A percentile compares a stretch with the other conserved stretches of the same genome.
These are phyloP conservation scores for Coleophoma crateriformis DNA, from an alignment of 2,329 filamentous ascomycete genomes.

Conservation along the genomic window DNA sequence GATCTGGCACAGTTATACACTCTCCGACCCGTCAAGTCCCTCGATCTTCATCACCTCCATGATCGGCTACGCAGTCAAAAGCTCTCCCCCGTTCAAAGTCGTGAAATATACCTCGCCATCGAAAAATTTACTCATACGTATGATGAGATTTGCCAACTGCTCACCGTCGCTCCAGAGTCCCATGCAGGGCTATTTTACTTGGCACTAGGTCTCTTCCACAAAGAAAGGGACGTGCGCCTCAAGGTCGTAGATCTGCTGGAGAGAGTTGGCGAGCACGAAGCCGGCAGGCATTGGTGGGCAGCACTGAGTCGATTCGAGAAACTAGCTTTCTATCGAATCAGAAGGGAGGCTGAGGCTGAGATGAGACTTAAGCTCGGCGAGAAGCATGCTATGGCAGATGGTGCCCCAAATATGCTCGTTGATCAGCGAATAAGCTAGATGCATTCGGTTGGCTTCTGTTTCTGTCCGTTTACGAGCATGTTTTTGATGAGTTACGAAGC, in stretches of 20 bases:
- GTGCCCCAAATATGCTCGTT: slow-evolving; percentile 22
- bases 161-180: slow-evolving; percentile 77
- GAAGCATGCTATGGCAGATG: slow-evolving; percentile 6
- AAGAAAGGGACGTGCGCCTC: slow-evolving; percentile 71
- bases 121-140: slow-evolving; percentile 71
- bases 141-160: slow-evolving; percentile 77
- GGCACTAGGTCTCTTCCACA: slow-evolving; percentile 86
- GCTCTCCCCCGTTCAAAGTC: slow-evolving; percentile 68
- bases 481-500: no score
- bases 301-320: slow-evolving; percentile 83
- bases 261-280: slow-evolving; percentile 78
- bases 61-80: slow-evolving; percentile 83
- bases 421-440: slow-evolving; percentile 44
- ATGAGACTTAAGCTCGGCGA: slow-evolving; percentile 26
- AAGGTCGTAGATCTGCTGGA: slow-evolving; percentile 76
- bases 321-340: slow-evolving; percentile 75
- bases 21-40: slow-evolving; percentile 64
- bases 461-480: no score
- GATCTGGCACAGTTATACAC: slow-evolving; percentile 61
- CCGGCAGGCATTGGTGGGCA: slow-evolving; percentile 89
- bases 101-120: slow-evolving; percentile 80
- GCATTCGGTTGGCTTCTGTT: no score
- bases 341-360: slow-evolving; percentile 57
- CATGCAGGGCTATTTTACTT: slow-evolving; percentile 89
- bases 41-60: slow-evolving; percentile 88